Evolutionary conservation across 306 rosid genomes (phyloP), one percentile per base, ranked within the genome.

Genomic region (Sicyos edulis): DNA sequence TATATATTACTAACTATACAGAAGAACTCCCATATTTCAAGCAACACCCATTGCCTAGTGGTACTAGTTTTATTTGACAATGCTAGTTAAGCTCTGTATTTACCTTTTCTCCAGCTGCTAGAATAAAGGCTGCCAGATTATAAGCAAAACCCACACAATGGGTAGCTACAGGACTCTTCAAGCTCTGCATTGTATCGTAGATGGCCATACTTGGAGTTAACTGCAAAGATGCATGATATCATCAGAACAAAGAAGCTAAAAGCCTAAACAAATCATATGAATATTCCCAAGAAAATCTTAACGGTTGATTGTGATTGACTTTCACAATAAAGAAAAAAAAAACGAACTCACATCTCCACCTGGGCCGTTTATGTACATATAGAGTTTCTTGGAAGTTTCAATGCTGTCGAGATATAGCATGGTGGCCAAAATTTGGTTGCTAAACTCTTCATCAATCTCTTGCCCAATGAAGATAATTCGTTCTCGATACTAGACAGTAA

Each of bases 81-180:
- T 61, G 22, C 21, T 26, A 29, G 34, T 56, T 15, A 63, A 16
- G 70, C 59, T 68, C 50, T 10, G 51, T 58, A 34, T 63, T 59
- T 76, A 93, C 99, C 99, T 93, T 93, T 63, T 80, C 92, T 80
- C 99, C 99, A 76, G 92, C 97, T 60, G 96, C 86, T 81, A 93
- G 91, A 77, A 93, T 82, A 85, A 88, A 91, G 54, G 95, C 86
- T 53, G 96, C 89, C 51, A 93, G 82, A 78, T 83, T 87, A 77
- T 86, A 86, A 59, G 97, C 95, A 78, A 66, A 85, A 57, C 99
- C 99, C 61, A 93, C 79, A 69, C 99, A 93, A 74, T 86, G 92
- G 60, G 99, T 93, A 77, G 81, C 83, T 50, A 93, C 86, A 71
- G 99, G 80, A 81, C 89, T 87, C 54, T 91, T 76, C 84, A 93